Evolutionary conservation across 371 early-diverging fungal genomes (phyloP).

Genomic region (Chytridiales sp.): DNA sequence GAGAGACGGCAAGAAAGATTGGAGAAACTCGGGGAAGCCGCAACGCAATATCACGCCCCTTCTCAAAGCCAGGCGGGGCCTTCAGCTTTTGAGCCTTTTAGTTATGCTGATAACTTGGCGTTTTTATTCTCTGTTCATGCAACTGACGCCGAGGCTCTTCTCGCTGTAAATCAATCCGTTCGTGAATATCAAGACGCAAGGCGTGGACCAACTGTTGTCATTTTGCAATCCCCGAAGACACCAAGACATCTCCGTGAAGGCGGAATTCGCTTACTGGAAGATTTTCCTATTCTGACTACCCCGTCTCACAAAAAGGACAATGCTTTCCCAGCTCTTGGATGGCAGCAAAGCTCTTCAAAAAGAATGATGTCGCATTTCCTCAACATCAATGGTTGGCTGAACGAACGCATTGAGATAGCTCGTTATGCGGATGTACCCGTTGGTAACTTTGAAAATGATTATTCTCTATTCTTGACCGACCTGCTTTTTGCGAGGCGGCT

Average conservation of each 20-base stretch:
- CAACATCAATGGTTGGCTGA: constrained; percentile 68
- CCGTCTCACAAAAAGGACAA: constrained; percentile 63
- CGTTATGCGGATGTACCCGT: constrained; percentile 86
- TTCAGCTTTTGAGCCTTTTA: constrained; percentile 48
- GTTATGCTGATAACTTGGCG: constrained; percentile 49
- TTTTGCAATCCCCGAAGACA: constrained; percentile 47
- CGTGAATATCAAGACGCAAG: constrained; percentile 59
- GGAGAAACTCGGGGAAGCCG: constrained; percentile 10
- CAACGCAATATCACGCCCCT: constrained; percentile 12
- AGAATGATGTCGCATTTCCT: constrained; percentile 74
- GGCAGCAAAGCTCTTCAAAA: constrained; percentile 72
- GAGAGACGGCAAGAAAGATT: constrained; percentile 37
- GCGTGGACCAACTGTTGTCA: constrained; percentile 69
- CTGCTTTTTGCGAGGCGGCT: constrained; percentile 79
- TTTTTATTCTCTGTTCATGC: constrained; percentile 49
- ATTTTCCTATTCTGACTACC: constrained; percentile 67
- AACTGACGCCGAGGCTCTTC: constrained; percentile 60
- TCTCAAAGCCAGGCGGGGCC: neutral
- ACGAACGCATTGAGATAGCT: constrained; percentile 71
- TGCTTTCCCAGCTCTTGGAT: constrained; percentile 75
- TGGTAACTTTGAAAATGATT: constrained; percentile 84
- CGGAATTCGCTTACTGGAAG: constrained; percentile 55
- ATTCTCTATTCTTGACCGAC: constrained; percentile 77
- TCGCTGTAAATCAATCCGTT: constrained; percentile 44
- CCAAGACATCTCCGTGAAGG: constrained; percentile 50